Evolutionary conservation across 495 filamentous ascomycete genomes (phyloP), one percentile per base, ranked within the genome.

Genomic region (Aspergillus conjunctus): DNA sequence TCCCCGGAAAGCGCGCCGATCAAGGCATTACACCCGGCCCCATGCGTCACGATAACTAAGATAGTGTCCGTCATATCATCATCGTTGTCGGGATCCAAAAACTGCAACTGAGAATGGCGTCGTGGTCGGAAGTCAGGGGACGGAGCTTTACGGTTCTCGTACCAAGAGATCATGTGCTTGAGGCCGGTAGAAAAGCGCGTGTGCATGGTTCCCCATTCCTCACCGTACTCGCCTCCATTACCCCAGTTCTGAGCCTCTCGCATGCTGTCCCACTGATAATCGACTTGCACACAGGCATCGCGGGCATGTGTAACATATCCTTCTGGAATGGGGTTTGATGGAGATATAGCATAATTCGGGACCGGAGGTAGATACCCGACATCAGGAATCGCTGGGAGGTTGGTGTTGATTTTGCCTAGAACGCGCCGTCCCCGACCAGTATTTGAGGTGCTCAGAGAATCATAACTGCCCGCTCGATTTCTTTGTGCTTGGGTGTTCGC

Each of bases 161-260:
- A 97, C 91, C 91, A 97, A 49, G 84, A 75, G 2, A 98, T 75
- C 79, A 98, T 82, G 15, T 82, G 79, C 53, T 88, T 83, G 53
- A 96, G 72, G 1, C 93, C 93, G 60, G 81, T 83, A 33, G 90
- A 82, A 59, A 98, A 94, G 20, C 94, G 83, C 67, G 85, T 88
- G 70, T 98, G 95, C 93, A 99, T 97, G 4, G 81, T 72, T 39
- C 91, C 88, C 94, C 94, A 99, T 74, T 98, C 94, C 68, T 99
- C 94, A 0, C 90, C 92, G 60, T 90, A 89, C 21, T 89, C 84
- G 11, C 92, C 95, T 0, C 94, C 94, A 63, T 90, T 83, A 14
- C 92, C 94, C 88, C 93, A 96, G 30, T 86, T 77, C 22, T 87
- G 80, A 0, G 89, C 85, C 1, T 80, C 78, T 44, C 88, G 83